A percentile compares a stretch with the other conserved stretches of the same genome.
These are phyloP conservation scores for Nymphaea colorata DNA, from an alignment of 164 flowering plant genomes.

Conservation along the genomic window DNA sequence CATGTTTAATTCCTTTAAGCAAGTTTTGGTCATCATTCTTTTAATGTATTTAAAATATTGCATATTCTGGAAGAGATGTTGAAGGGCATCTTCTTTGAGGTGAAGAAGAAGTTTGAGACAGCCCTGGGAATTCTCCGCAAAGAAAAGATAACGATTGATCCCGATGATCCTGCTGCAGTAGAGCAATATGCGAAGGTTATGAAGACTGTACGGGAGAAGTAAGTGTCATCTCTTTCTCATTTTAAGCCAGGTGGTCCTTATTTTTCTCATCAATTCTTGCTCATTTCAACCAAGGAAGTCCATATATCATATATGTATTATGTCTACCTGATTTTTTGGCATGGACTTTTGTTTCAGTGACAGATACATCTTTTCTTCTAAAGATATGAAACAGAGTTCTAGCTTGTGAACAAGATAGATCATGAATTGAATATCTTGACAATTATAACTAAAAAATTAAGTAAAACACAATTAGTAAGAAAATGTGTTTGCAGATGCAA, in stretches of 20 bases:
- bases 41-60: neutral
- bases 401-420: too few species aligned
- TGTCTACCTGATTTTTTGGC: too few species aligned
- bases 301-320: too few species aligned
- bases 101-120: constrained; percentile 86
- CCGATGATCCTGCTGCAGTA: constrained; percentile 90
- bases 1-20: neutral
- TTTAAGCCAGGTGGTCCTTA: neutral
- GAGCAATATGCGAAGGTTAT: constrained; percentile 77
- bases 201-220: constrained; percentile 89
- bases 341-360: too few species aligned
- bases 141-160: constrained; percentile 92
- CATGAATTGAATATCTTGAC: too few species aligned
- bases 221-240: constrained; percentile 11
- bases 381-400: too few species aligned
- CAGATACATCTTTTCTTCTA: too few species aligned
- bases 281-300: neutral
- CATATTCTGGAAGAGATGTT: constrained; percentile 48
- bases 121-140: constrained; percentile 62
- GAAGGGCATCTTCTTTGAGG: constrained; percentile 78
- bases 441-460: too few species aligned
- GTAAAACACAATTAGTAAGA: too few species aligned
- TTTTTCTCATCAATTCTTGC: neutral
- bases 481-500: too few species aligned
- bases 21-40: neutral